Conservation (phyloP, 495 filamentous ascomycete species). For the Durotheca rogersii region DNA sequence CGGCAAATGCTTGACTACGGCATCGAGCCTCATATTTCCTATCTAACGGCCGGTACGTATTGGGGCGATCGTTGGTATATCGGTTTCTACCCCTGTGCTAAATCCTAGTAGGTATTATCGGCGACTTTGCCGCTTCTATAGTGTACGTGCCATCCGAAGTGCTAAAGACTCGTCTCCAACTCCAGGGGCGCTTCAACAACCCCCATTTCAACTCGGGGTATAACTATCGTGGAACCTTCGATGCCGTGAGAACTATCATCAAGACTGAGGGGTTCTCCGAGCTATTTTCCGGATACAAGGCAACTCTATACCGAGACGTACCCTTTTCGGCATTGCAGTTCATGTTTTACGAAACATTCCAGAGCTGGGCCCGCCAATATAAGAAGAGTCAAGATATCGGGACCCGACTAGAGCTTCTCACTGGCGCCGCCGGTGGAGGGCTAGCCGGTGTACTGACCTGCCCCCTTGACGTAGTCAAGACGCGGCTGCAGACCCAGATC, state of each 20-base stretch:
- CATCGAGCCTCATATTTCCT: constrained; percentile 74
- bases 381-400: constrained; percentile 73
- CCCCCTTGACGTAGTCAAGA: constrained; percentile 96
- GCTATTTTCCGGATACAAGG: constrained; percentile 90
- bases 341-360: constrained; percentile 96
- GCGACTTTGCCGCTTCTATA: constrained; percentile 86
- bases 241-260: constrained; percentile 83
- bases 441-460: constrained; percentile 93
- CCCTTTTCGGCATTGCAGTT: constrained; percentile 96
- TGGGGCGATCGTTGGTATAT: background rate
- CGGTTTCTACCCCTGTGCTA: constrained; percentile 14
- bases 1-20: constrained; percentile 80
- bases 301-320: constrained; percentile 90
- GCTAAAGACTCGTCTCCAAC: constrained; percentile 88
- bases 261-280: constrained; percentile 78
- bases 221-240: constrained; percentile 78
- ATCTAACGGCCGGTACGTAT: constrained; percentile 72
- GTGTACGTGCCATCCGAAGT: constrained; percentile 97
- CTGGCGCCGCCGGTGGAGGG: constrained; percentile 87
- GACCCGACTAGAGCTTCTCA: constrained; percentile 78
- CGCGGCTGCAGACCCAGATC: constrained; percentile 92
- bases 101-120: constrained; percentile 69
- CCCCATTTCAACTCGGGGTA: constrained; percentile 90
- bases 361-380: constrained; percentile 74
- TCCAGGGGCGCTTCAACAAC: constrained; percentile 94